Evolutionary conservation across 805 yeast species (phyloP), one percentile per base, ranked within the genome.

Genomic region (Candida endomychidarum): DNA sequence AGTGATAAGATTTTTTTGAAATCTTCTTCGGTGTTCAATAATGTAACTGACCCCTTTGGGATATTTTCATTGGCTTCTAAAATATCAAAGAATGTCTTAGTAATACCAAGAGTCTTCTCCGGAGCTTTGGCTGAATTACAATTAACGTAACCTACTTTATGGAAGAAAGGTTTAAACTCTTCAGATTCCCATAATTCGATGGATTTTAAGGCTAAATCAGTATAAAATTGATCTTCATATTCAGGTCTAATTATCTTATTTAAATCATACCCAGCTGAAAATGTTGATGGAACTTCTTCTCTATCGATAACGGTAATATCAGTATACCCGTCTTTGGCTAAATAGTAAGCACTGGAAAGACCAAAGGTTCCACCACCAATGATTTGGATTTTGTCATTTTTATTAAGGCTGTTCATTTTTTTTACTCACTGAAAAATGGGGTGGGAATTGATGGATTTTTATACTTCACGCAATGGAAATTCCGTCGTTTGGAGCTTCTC

Each of bases 331-430:
- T 49, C 49, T 28, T 58, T 45, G 1, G 62, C 57, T 16, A 75
- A 58, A 30, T 72, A 65, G n/a, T 63, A 58, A 4, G 78, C 77
- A 3, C 70, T 61, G 17, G 80, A 71, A 12, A 77, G 57, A 1
- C 82, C 82, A 52, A 73, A 75, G 8, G 71, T 77, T 26, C 82
- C 81, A 5, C 77, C 70, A n/a, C 82, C 82, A 9, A 74, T 65
- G 23, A 77, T 60, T 24, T 69, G 57, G 25, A 74, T 63, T 37
- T 52, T 53, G 8, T 45, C 25, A 21, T 52, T 50, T 48, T 50
- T 56, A 2, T 12, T 24, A 39, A 40, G 34, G 6, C 23, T 12
- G 32, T n/a, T 28, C 5, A n/a, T 25, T 5, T 14, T 5, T 15
- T 15, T 27, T 15, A 12, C 10, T 27, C n/a, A n/a, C n/a, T n/a